Conservation (phyloP, 768 basidiomycete genomes). For the Pholiota conissans region DNA sequence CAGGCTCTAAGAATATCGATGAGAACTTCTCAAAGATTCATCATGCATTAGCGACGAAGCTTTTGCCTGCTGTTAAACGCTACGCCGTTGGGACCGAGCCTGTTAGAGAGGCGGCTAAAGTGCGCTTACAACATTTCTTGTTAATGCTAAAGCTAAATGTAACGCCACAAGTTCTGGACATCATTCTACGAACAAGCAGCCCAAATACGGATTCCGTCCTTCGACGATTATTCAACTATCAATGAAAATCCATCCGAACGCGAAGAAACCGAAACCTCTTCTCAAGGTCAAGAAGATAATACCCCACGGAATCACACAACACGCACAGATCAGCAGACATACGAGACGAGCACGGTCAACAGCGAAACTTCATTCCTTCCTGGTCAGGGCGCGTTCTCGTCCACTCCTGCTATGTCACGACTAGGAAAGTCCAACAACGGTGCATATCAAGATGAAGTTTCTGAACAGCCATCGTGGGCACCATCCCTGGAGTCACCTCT, state of each 20-base stretch:
- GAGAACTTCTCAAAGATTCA: slow-evolving; percentile 92
- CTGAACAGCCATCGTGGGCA: slow-evolving; percentile 68
- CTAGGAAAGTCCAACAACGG: slow-evolving; percentile 32
- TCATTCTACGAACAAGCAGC: slow-evolving; percentile 96
- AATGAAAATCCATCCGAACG: slow-evolving; percentile 49
- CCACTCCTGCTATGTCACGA: slow-evolving; percentile 69
- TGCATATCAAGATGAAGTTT: slow-evolving; percentile 37
- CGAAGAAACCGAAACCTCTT: slow-evolving; percentile 29
- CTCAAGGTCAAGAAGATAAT: slow-evolving; percentile 25
- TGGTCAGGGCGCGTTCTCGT: slow-evolving; percentile 69
- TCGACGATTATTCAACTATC: slow-evolving; percentile 63
- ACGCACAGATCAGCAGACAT: slow-evolving; percentile 21
- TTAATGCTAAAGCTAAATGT: background rate
- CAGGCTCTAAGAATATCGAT: slow-evolving; percentile 74
- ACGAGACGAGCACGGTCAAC: slow-evolving; percentile 46
- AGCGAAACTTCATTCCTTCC: slow-evolving; percentile 78
- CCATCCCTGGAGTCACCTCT: slow-evolving; percentile 75
- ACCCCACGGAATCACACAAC: slow-evolving; percentile 19
- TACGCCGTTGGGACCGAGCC: slow-evolving; percentile 88
- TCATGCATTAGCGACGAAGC: slow-evolving; percentile 71
- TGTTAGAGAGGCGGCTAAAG: slow-evolving; percentile 88
- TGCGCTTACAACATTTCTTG: slow-evolving; percentile 31
- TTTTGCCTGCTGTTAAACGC: slow-evolving; percentile 87
- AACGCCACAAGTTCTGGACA: slow-evolving; percentile 78
- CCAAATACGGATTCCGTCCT: slow-evolving; percentile 77